These are phyloP conservation scores for Suhomyces kilbournensis DNA, from an alignment of 805 yeast species.

Conservation along the genomic window DNA sequence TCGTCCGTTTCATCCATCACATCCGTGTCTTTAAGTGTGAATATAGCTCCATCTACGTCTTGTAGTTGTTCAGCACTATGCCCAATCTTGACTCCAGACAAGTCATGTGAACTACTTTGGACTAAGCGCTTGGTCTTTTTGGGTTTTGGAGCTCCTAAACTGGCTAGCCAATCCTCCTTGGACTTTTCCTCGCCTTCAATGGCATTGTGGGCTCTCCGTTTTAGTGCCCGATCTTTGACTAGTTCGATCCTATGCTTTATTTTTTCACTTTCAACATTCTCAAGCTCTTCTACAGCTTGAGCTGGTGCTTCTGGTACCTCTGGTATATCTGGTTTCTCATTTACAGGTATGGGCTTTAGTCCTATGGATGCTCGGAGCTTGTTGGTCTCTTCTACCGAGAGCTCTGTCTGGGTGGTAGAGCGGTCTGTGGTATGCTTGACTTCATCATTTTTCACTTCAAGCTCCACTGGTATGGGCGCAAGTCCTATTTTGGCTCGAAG, in stretches of 20 bases:
- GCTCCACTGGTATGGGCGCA: constrained; percentile 28
- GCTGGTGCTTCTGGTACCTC: background rate
- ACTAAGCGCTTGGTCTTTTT: background rate
- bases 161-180: constrained; percentile 44
- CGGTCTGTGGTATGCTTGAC: background rate
- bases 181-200: constrained; percentile 18
- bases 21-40: constrained; percentile 56
- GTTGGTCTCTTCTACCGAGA: constrained; percentile 55
- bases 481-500: constrained; percentile 39
- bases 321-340: background rate
- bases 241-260: constrained; percentile 13
- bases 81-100: constrained; percentile 40
- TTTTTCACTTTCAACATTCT: constrained; percentile 2
- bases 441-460: background rate
- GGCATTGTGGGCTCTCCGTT: constrained; percentile 11
- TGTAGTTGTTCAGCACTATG: constrained; percentile 44
- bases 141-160: constrained; percentile 18
- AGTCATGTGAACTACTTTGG: constrained; percentile 17
- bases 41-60: constrained; percentile 41
- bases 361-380: constrained; percentile 50
- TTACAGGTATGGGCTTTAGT: constrained; percentile 45
- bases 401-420: constrained; percentile 11
- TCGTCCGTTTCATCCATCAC: constrained; percentile 31
- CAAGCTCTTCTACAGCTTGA: background rate
- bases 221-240: constrained; percentile 19